These are phyloP conservation scores for Teunomyces cretensis DNA, from an alignment of 805 yeast genomes.

Conservation along the genomic window DNA sequence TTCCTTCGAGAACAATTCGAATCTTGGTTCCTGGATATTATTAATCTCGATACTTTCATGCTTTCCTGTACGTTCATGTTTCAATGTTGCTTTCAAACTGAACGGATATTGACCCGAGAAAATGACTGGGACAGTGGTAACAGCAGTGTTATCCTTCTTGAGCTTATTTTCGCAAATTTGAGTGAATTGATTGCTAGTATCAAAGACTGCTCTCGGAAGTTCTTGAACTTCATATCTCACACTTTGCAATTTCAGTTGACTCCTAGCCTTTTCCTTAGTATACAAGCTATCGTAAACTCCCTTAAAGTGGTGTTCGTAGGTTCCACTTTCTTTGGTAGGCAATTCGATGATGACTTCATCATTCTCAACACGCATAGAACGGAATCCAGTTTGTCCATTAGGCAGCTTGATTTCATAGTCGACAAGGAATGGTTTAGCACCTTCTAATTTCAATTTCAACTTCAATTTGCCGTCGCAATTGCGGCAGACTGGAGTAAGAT, in stretches of 20 bases:
- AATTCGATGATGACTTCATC: slow-evolving; percentile 33
- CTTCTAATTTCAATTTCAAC: slow-evolving; percentile 43
- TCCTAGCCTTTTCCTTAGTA: slow-evolving; percentile 30
- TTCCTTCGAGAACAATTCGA: slow-evolving; percentile 33
- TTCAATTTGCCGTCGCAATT: slow-evolving; percentile 22
- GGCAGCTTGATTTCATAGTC: slow-evolving; percentile 65
- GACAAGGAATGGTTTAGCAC: slow-evolving; percentile 66
- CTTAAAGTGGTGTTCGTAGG: slow-evolving; percentile 57
- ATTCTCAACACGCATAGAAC: slow-evolving; percentile 32
- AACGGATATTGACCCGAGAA: slow-evolving; percentile 65
- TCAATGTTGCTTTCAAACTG: slow-evolving; percentile 53
- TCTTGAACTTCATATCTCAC: slow-evolving; percentile 48
- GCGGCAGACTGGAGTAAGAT: slow-evolving; percentile 33
- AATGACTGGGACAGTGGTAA: slow-evolving; percentile 49
- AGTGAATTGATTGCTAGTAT: slow-evolving; percentile 40
- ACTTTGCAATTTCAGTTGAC: slow-evolving; percentile 12
- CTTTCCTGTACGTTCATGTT: slow-evolving; percentile 59
- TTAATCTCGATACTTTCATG: slow-evolving; percentile 46
- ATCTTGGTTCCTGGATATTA: slow-evolving; percentile 33
- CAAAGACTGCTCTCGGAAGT: slow-evolving; percentile 61
- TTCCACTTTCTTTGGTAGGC: slow-evolving; percentile 51
- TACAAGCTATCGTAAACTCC: slow-evolving; percentile 69
- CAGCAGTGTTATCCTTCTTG: slow-evolving; percentile 18
- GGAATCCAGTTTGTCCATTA: slow-evolving; percentile 43
- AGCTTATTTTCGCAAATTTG: slow-evolving; percentile 46